phyloP scores from a whole-genome alignment of 257 asterid genomes.

The Echites panduratus region DNA sequence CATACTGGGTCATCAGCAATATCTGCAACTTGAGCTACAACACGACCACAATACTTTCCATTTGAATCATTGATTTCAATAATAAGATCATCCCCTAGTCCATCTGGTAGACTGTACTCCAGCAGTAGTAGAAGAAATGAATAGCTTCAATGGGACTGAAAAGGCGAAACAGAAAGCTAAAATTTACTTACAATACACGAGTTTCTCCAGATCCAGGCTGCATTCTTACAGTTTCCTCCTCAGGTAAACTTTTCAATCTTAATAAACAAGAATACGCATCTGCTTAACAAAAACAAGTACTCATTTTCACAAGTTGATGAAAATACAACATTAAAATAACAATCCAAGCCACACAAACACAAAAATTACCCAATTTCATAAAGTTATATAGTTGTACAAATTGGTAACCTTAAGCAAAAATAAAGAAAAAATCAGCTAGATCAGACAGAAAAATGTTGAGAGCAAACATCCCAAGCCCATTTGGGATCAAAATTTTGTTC shows the following conservation, averaged over 20 bases:
- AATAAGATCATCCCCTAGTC: slow-evolving; percentile 79
- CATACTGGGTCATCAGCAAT: slow-evolving; percentile 85
- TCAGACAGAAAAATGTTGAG: background rate
- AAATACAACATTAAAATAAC: slow-evolving; percentile 13
- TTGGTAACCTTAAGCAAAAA: background rate
- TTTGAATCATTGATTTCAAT: slow-evolving; percentile 78
- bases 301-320: slow-evolving; percentile 2
- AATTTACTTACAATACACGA: slow-evolving; percentile 70
- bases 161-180: slow-evolving; percentile 11
- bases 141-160: slow-evolving; percentile 10
- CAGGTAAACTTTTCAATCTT: slow-evolving; percentile 78
- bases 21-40: slow-evolving; percentile 80
- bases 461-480: background rate
- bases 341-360: background rate
- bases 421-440: background rate
- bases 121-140: slow-evolving; percentile 15
- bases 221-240: slow-evolving; percentile 75
- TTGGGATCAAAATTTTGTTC: background rate
- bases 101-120: slow-evolving; percentile 74
- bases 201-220: slow-evolving; percentile 97
- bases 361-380: background rate
- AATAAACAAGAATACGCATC: slow-evolving; percentile 74
- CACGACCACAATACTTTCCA: slow-evolving; percentile 71
- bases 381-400: background rate
- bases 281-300: slow-evolving; percentile 20